Evolutionary conservation across 169 alveolate genomes (phyloP).

Genomic region (Plasmodium cynomolgi): DNA sequence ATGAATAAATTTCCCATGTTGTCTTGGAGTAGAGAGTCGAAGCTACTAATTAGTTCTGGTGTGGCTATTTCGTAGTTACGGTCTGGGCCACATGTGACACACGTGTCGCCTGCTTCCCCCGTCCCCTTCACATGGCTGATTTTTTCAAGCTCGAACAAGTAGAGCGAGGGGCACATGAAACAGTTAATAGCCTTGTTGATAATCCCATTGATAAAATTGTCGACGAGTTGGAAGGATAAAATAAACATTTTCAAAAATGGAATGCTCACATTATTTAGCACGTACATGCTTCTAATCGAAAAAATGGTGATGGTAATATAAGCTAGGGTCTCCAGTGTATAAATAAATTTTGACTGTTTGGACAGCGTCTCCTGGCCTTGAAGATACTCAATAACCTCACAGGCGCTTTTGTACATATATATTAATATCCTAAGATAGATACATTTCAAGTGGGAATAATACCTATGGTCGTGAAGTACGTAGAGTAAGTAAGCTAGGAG

Average conservation of each 20-base stretch:
- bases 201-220: constrained; percentile 46
- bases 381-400: constrained; percentile 34
- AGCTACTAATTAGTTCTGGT: not conserved
- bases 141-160: constrained; percentile 25
- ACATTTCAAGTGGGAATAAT: constrained; percentile 43
- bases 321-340: constrained; percentile 45
- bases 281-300: constrained; percentile 52
- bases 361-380: constrained; percentile 11
- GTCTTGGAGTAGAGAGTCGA: constrained; percentile 1
- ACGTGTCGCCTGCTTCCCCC: not conserved
- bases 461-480: constrained; percentile 40
- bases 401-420: constrained; percentile 15
- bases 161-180: constrained; percentile 63
- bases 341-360: constrained; percentile 45
- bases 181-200: constrained; percentile 57
- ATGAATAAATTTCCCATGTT: constrained; percentile 20
- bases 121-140: not conserved
- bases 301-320: constrained; percentile 50
- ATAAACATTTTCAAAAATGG: constrained; percentile 62
- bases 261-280: constrained; percentile 45
- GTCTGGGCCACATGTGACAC: not conserved
- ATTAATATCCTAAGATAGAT: constrained; percentile 38
- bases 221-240: constrained; percentile 35
- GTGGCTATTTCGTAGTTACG: not conserved
- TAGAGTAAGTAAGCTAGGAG: constrained; percentile 20